phyloP scores from a whole-genome alignment of 805 yeast genomes.

The Wickerhamomyces tratensis region DNA sequence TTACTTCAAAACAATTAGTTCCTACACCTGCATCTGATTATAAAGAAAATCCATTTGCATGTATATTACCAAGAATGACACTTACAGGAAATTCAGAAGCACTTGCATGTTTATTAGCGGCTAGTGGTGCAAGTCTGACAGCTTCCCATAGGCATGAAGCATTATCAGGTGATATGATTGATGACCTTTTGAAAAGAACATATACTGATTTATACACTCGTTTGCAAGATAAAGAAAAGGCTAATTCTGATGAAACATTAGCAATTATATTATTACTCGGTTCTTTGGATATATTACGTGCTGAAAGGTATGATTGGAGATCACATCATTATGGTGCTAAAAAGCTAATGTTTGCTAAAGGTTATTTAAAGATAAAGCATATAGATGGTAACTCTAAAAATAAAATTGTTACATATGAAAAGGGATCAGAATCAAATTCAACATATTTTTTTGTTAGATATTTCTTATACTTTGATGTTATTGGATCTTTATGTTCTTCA shows the following conservation, averaged over 20 bases:
- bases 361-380: conserved; percentile 26
- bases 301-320: conserved; percentile 41
- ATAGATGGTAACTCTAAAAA: conserved; percentile 3
- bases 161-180: conserved; percentile 28
- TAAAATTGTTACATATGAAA: conserved; percentile 7
- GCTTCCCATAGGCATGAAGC: conserved; percentile 11
- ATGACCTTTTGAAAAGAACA: conserved; percentile 44
- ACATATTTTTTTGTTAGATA: conserved; percentile 52
- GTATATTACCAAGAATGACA: conserved; percentile 60
- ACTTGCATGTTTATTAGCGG: conserved; percentile 45
- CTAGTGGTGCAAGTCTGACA: conserved; percentile 36
- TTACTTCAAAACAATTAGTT: conserved; percentile 51
- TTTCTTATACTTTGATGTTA: conserved; percentile 59
- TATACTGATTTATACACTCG: conserved; percentile 44
- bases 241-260: conserved; percentile 58
- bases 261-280: conserved; percentile 51
- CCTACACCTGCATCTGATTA: conserved; percentile 54
- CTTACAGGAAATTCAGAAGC: conserved; percentile 44
- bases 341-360: conserved; percentile 48
- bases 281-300: conserved; percentile 42
- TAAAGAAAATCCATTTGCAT: conserved; percentile 55
- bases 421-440: conserved; percentile 10
- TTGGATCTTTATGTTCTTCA: conserved; percentile 54
- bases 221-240: conserved; percentile 38
- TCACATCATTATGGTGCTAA: conserved; percentile 61